Evolutionary conservation across 192 early-diverging fungal species (phyloP), one percentile per base, ranked within the genome.

Genomic region (Podila epicladia): DNA sequence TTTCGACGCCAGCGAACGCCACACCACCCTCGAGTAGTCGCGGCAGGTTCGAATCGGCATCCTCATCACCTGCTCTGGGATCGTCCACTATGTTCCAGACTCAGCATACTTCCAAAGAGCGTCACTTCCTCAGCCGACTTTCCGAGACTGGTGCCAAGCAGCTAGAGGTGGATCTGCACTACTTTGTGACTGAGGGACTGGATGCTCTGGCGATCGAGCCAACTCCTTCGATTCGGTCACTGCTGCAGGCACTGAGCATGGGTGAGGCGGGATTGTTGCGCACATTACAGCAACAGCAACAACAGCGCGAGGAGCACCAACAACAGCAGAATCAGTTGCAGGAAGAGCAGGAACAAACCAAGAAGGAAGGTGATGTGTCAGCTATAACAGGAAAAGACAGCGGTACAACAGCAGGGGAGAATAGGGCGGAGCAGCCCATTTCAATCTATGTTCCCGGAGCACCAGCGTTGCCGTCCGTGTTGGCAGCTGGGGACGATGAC

Each of bases 141-240:
- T 79, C 76, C 2, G 76, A 79, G 24, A 45, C 70, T 29, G 92
- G 89, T 11, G 76, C 75, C 11, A 80, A 84, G 58, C 93, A 94
- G 69, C 68, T 94, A 11, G 78, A 74, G 20, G 84, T 89, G 38
- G 93, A 94, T 84, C 79, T 94, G 9, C 80, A 76, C 9, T 93
- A 94, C 68, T 61, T 94, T 48, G 71, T 83, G 62, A 93, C 92
- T 4, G 71, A 64, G 7, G 67, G 65, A 49, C 29, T 79, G 35
- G 48, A 49, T 4, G 66, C 69, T 5, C 41, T 79, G 20, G 69
- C 70, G 0, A 72, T 79, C 64, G 76, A 79, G n/a, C 70, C 76
- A 2, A 79, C 76, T 7, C 65, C 76, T 6, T 72, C 64, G 28
- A 68, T 79, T 38, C 76, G 65, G 1, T 67, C 65, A 4, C 45